Percentiles rank a stretch among this genome's conserved stretches.
Evolutionary conservation across 306 rosid species (phyloP).

Genomic region (Prunus persica): Prunus_persica_NCBIv2 NC_034009.1:31874001-31874500

Average conservation of each 20-base stretch:
- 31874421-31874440: constrained; percentile 62
- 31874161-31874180: too few relatives aligned
- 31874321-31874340: constrained; percentile 30
- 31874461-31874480: constrained; percentile 62
- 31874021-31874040: not conserved
- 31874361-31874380: constrained; percentile 69
- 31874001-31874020: not conserved
- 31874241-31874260: too few relatives aligned
- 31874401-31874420: constrained; percentile 35
- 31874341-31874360: constrained; percentile 58
- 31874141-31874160: too few relatives aligned
- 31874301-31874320: not conserved
- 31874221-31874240: too few relatives aligned
- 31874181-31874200: too few relatives aligned
- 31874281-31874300: not conserved
- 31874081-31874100: not conserved
- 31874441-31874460: constrained; percentile 68
- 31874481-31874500: constrained; percentile 56
- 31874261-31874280: too few relatives aligned
- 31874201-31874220: too few relatives aligned
- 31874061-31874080: not conserved
- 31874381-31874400: constrained; percentile 62
- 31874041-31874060: not conserved
- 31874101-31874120: not conserved
- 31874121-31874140: not conserved